Evolutionary conservation across 2,329 filamentous ascomycete genomes (phyloP).

Genomic region (Epichloe festucae): DNA sequence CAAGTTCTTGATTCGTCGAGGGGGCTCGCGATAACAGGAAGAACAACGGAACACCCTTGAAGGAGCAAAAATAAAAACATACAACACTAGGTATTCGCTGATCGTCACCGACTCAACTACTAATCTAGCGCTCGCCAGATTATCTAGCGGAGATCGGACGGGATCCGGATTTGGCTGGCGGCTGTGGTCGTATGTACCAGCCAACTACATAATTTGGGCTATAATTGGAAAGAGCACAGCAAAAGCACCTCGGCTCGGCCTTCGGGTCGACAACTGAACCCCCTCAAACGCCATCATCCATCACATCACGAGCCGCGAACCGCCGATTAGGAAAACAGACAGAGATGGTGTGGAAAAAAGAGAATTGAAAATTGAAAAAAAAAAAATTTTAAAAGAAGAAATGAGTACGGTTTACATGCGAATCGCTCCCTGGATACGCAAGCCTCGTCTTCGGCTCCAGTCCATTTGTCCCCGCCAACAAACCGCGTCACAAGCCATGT

Average conservation of each 20-base stretch:
- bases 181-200: slow-evolving; percentile 11
- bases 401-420: neutral
- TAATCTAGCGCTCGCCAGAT: slow-evolving; percentile 8
- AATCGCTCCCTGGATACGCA: neutral
- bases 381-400: no score
- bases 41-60: neutral
- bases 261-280: neutral
- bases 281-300: neutral
- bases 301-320: no score
- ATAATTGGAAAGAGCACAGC: no score
- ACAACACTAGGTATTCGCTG: slow-evolving; percentile 7
- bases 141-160: slow-evolving; percentile 10
- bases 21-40: neutral
- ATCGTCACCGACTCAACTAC: no score
- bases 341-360: no score
- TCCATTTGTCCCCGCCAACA: neutral
- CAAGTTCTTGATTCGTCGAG: no score
- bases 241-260: neutral
- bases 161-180: slow-evolving; percentile 9
- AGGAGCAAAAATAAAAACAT: neutral
- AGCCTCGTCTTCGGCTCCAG: neutral
- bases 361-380: no score
- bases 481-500: neutral
- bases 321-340: no score
- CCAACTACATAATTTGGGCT: no score